These are phyloP conservation scores for Amanita jacksonii DNA, from an alignment of 768 basidiomycete genomes.

Conservation along the genomic window DNA sequence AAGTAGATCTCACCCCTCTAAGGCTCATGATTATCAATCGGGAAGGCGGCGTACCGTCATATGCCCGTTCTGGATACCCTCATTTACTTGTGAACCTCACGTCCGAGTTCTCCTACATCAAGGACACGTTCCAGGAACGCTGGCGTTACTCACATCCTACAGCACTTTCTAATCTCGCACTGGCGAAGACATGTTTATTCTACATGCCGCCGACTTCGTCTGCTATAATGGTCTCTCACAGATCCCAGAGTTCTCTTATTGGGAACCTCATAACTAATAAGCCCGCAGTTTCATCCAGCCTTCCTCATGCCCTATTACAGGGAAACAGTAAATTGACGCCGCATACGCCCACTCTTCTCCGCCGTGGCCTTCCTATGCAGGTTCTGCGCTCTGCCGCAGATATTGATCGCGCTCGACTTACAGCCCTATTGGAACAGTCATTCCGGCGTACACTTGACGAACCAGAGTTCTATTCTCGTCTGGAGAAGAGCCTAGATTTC, in stretches of 20 bases:
- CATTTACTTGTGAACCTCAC: constrained; percentile 93
- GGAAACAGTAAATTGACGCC: constrained; percentile 77
- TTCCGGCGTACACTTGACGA: constrained; percentile 70
- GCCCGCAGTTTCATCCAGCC: constrained; percentile 89
- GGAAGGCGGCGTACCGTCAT: constrained; percentile 95
- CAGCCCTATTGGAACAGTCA: constrained; percentile 75
- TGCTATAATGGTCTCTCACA: constrained; percentile 95
- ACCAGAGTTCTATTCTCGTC: constrained; percentile 67
- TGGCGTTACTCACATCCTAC: constrained; percentile 81
- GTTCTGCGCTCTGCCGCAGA: constrained; percentile 64
- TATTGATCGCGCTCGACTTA: constrained; percentile 70
- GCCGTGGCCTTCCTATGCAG: constrained; percentile 80
- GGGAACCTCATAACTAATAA: constrained; percentile 98
- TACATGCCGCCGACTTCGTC: constrained; percentile 94
- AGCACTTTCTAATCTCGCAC: constrained; percentile 73
- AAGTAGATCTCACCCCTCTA: constrained; percentile 81
- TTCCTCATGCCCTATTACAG: constrained; percentile 89
- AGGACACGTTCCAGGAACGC: constrained; percentile 66
- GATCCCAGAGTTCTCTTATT: constrained; percentile 90
- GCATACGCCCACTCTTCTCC: constrained; percentile 88
- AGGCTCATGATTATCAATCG: constrained; percentile 97
- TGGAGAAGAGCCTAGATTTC: constrained; percentile 77
- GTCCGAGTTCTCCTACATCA: constrained; percentile 80
- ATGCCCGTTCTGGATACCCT: constrained; percentile 88
- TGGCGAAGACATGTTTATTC: constrained; percentile 78